These are phyloP conservation scores for Candida chauliodis DNA, from an alignment of 805 yeast species.

Conservation along the genomic window DNA sequence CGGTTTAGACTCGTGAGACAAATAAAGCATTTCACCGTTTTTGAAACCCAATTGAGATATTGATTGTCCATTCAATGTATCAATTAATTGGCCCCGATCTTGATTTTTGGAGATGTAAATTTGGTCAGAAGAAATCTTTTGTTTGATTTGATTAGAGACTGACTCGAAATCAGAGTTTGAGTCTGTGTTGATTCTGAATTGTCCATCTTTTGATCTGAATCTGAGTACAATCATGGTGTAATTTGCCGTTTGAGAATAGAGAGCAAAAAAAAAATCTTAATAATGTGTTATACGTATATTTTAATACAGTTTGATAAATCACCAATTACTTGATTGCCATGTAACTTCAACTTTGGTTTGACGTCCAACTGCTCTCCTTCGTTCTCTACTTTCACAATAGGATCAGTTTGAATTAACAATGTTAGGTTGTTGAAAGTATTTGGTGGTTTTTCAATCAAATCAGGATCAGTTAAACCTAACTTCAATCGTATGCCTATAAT, in stretches of 20 bases:
- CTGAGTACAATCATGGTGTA: slow-evolving; percentile 42
- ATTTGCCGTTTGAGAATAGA: slow-evolving; percentile 1
- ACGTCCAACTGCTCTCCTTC: slow-evolving; percentile 2
- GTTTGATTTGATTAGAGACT: slow-evolving; percentile 39
- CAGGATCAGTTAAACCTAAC: slow-evolving; percentile 6
- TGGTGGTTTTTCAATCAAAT: slow-evolving; percentile 1
- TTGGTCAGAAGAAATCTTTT: slow-evolving; percentile 20
- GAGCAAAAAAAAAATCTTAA: not conserved
- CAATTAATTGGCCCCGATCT: slow-evolving; percentile 39
- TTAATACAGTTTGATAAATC: slow-evolving; percentile 11
- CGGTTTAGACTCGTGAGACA: slow-evolving; percentile 26
- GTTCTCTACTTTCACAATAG: not conserved
- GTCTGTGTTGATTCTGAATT: slow-evolving; percentile 61
- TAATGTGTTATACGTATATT: slow-evolving; percentile 7
- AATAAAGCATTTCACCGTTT: slow-evolving; percentile 58
- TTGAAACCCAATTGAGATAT: slow-evolving; percentile 46
- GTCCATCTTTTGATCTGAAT: slow-evolving; percentile 82
- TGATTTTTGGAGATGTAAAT: slow-evolving; percentile 43
- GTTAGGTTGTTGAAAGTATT: slow-evolving; percentile 1
- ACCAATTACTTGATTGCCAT: slow-evolving; percentile 4
- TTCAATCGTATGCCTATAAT: slow-evolving; percentile 6
- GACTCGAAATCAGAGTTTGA: slow-evolving; percentile 39
- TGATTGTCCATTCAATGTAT: slow-evolving; percentile 31
- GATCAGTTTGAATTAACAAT: slow-evolving; percentile 3
- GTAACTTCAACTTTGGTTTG: slow-evolving; percentile 1